These are phyloP conservation scores for Leccinum rimulosum DNA, from an alignment of 768 basidiomycete genomes.

Conservation along the genomic window DNA sequence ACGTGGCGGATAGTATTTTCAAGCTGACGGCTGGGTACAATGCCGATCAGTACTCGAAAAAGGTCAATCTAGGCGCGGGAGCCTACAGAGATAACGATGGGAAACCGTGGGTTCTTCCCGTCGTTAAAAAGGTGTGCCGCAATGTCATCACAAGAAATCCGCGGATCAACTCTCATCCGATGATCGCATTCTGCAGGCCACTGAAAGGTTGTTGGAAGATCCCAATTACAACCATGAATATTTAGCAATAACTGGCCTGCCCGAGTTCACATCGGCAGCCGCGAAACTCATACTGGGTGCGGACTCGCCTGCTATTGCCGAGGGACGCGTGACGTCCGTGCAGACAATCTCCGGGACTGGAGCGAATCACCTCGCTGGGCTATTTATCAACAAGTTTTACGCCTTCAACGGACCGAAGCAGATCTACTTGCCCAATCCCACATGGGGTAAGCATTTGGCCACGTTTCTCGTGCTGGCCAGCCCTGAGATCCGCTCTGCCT, in stretches of 20 bases:
- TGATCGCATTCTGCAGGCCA: constrained; percentile 51
- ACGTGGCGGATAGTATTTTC: constrained; percentile 63
- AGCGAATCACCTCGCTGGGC: constrained; percentile 88
- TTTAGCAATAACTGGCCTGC: constrained; percentile 85
- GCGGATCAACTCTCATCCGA: constrained; percentile 1
- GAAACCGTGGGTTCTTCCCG: constrained; percentile 91
- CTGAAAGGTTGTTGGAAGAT: constrained; percentile 63
- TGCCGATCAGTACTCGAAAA: constrained; percentile 66
- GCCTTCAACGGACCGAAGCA: constrained; percentile 60
- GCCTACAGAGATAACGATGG: constrained; percentile 86
- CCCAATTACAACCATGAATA: constrained; percentile 86
- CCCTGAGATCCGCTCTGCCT: neutral
- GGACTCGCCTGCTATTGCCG: constrained; percentile 67
- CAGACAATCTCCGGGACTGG: constrained; percentile 97
- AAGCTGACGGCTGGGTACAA: constrained; percentile 89
- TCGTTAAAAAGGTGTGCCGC: constrained; percentile 75
- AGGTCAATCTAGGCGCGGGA: constrained; percentile 91
- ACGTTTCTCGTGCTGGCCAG: neutral
- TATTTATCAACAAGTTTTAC: constrained; percentile 85
- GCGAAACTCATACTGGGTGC: constrained; percentile 78
- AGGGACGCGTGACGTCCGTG: constrained; percentile 71
- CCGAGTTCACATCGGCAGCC: constrained; percentile 78
- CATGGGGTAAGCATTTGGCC: constrained; percentile 70
- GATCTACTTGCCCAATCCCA: constrained; percentile 87
- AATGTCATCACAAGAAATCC: neutral